These are phyloP conservation scores for Kluyveromyces sp. DNA, from an alignment of 1,139 yeast species.

Conservation along the genomic window DNA sequence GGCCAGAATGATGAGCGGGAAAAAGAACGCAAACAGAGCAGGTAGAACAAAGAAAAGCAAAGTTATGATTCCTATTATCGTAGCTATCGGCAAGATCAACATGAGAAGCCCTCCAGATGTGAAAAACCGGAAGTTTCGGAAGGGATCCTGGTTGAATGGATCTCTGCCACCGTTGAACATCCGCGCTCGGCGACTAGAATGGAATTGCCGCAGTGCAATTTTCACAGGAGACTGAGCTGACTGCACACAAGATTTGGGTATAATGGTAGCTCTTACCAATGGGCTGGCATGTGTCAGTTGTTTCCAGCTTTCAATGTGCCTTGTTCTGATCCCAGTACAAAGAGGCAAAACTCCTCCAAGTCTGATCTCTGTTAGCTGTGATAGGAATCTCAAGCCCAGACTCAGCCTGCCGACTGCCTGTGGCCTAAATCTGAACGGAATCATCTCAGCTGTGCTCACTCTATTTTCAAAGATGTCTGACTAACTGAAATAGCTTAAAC, in stretches of 20 bases:
- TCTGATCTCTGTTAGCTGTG: not conserved
- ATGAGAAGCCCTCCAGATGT: not conserved
- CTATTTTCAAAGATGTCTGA: no score
- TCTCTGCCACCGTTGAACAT: not conserved
- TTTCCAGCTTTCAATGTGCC: no score
- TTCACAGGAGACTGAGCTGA: not conserved
- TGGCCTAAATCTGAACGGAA: not conserved
- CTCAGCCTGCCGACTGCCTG: not conserved
- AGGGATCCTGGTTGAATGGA: not conserved
- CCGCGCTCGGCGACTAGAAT: not conserved
- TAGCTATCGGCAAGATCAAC: slow-evolving; percentile 5
- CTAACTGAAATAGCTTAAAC: no score
- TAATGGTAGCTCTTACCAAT: not conserved
- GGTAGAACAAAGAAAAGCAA: slow-evolving; percentile 18
- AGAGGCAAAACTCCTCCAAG: not conserved
- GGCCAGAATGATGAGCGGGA: slow-evolving; percentile 19
- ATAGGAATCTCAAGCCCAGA: not conserved
- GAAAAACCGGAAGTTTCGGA: not conserved
- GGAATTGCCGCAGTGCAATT: not conserved
- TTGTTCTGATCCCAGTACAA: not conserved
- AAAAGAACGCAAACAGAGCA: slow-evolving; percentile 16
- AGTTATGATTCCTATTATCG: slow-evolving; percentile 12
- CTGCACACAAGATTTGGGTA: not conserved
- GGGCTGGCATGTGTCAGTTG: not conserved
- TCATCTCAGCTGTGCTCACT: not conserved